Conservation (phyloP, 108 stramenopile genomes). For the Cyclotella sp. region DNA sequence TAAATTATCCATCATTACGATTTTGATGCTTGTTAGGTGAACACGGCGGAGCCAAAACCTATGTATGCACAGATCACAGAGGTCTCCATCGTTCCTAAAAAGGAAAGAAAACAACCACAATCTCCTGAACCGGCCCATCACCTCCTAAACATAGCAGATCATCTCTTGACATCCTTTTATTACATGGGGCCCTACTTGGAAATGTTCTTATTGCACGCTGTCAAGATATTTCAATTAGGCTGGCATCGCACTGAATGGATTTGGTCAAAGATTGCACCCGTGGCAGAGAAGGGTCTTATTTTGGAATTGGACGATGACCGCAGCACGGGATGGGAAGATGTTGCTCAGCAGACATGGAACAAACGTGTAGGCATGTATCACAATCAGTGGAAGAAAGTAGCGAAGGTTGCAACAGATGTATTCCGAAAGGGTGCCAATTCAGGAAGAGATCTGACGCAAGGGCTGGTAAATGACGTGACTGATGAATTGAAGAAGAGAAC, state of each 20-base stretch:
- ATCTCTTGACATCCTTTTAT: not conserved
- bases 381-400: conserved; percentile 18
- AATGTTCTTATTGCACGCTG: conserved; percentile 1
- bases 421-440: not conserved
- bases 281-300: conserved; percentile 16
- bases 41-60: no score
- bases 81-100: not conserved
- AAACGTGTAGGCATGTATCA: conserved; percentile 15
- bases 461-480: not conserved
- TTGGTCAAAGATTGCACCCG: conserved; percentile 26
- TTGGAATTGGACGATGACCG: conserved; percentile 26
- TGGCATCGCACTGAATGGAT: not conserved
- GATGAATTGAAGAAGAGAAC: not conserved
- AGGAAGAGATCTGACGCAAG: not conserved
- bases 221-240: conserved; percentile 23
- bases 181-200: conserved; percentile 24
- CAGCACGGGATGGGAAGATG: conserved; percentile 9
- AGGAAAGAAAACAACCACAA: not conserved
- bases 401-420: not conserved
- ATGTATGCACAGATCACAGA: not conserved
- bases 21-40: no score
- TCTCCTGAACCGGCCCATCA: not conserved
- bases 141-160: not conserved
- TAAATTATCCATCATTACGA: no score
- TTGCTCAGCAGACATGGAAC: conserved; percentile 32